Evolutionary conservation across 2,329 filamentous ascomycete genomes (phyloP), one percentile per base, ranked within the genome.

Genomic region (Eutypa lata): DNA sequence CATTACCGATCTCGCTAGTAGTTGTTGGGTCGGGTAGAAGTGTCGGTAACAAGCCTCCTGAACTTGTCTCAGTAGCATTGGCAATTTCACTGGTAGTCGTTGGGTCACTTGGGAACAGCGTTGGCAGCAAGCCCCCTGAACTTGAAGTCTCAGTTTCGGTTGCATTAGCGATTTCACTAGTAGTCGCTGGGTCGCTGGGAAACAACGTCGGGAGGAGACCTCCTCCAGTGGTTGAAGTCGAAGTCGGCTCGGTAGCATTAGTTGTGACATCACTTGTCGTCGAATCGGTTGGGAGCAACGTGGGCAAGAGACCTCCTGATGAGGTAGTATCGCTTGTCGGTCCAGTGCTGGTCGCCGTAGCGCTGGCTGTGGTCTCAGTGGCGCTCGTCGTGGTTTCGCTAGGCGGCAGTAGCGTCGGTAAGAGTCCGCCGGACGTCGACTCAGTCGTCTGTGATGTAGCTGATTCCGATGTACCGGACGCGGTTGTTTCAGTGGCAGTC

Each of bases 41-140:
- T 51, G 37, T 63, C 64, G 47, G 49, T 57, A 38, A 38, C 7
- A 48, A 11, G 7, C 31, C 46, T 8, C n/a, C 13, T 6, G 38
- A 42, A 10, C 18, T 42, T 19, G 38, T 24, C 11, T 7, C 13
- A 21, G 42, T 24, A 45, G 42, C 26, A 45, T 45, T 45, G 19
- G 21, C 22, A 16, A 38, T 38, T 14, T 38, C 35, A 18, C 13
- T 38, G 13, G 6, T 38, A 14, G 13, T 38, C 18, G 28, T 47
- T 14, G 50, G 24, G 7, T 50, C 14, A 3, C n/a, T n/a, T n/a
- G 56, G 54, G 35, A 56, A 48, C 5, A 57, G 55, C 7, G 59
- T 55, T 14, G 35, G 35, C n/a, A 38, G 35, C n/a, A 38, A 16
- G 13, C 35, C 35, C 13, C 35, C 35, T 18, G 13, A 6, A 14